These are phyloP conservation scores for Cicer pinnatifidum DNA, from an alignment of 306 rosid genomes.

Conservation along the genomic window DNA sequence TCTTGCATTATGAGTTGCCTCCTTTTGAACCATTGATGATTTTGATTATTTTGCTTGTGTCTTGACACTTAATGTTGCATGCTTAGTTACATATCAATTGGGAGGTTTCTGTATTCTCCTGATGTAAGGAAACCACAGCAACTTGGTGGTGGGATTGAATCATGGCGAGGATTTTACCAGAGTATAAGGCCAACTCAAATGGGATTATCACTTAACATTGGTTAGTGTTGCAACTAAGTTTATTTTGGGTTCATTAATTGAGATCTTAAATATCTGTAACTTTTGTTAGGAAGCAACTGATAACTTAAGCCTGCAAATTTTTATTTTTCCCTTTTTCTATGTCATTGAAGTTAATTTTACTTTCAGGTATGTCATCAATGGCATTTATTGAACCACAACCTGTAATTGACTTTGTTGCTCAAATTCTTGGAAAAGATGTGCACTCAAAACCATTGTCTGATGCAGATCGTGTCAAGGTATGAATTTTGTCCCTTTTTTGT, in stretches of 20 bases:
- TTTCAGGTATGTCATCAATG: slow-evolving; percentile 60
- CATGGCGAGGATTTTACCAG: slow-evolving; percentile 65
- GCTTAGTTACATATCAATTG: slow-evolving; percentile 50
- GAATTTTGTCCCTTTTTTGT: slow-evolving; percentile 15
- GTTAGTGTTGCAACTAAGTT: slow-evolving; percentile 37
- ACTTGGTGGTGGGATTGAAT: slow-evolving; percentile 58
- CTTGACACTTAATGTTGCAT: slow-evolving; percentile 12
- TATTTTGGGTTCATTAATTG: neutral
- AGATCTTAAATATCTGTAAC: neutral
- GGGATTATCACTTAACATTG: slow-evolving; percentile 62
- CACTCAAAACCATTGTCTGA: slow-evolving; percentile 54
- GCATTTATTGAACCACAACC: slow-evolving; percentile 65
- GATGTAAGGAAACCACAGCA: slow-evolving; percentile 52
- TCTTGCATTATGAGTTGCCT: neutral
- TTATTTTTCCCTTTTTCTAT: neutral
- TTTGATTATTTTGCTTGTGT: slow-evolving; percentile 4
- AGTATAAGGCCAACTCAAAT: slow-evolving; percentile 65
- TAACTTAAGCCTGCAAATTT: neutral
- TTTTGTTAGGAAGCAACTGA: slow-evolving; percentile 4
- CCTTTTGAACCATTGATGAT: neutral
- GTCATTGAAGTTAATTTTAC: neutral
- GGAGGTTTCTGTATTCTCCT: slow-evolving; percentile 54
- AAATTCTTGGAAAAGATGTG: slow-evolving; percentile 59
- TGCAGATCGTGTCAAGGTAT: slow-evolving; percentile 61
- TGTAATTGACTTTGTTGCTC: slow-evolving; percentile 61